Conservation (phyloP, 2,329 filamentous ascomycete species). For the Camillea tinctor region DNA sequence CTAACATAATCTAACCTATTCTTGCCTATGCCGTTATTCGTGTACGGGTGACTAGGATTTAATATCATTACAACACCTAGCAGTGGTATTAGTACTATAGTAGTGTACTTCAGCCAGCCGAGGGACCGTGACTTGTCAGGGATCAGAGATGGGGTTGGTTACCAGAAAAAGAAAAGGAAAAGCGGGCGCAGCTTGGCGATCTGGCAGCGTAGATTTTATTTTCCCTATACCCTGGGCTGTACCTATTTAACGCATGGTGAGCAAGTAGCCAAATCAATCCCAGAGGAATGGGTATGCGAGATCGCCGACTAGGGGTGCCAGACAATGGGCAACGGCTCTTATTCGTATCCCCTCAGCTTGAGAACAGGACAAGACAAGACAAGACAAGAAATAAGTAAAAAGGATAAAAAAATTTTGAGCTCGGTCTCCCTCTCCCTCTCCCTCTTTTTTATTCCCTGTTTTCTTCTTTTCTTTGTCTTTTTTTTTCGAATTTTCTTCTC, state of each 20-base stretch:
- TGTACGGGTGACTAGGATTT: no score
- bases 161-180: not conserved
- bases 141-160: not conserved
- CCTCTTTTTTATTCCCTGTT: no score
- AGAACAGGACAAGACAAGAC: no score
- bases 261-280: not conserved
- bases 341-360: not conserved
- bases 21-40: no score
- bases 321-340: not conserved
- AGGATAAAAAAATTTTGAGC: not conserved
- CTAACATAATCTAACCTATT: no score
- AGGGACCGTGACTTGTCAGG: not conserved
- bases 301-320: not conserved
- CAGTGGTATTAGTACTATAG: not conserved
- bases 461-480: no score
- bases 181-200: not conserved
- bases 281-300: not conserved
- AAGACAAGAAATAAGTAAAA: no score
- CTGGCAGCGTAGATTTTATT: not conserved
- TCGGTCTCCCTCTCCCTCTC: not conserved
- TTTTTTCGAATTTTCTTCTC: no score
- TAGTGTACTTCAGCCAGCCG: not conserved
- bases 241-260: not conserved
- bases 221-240: not conserved
- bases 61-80: no score